Base-by-base conservation (phyloP, 2,329 filamentous ascomycete genomes). In the Boeremia exigua region DNA sequence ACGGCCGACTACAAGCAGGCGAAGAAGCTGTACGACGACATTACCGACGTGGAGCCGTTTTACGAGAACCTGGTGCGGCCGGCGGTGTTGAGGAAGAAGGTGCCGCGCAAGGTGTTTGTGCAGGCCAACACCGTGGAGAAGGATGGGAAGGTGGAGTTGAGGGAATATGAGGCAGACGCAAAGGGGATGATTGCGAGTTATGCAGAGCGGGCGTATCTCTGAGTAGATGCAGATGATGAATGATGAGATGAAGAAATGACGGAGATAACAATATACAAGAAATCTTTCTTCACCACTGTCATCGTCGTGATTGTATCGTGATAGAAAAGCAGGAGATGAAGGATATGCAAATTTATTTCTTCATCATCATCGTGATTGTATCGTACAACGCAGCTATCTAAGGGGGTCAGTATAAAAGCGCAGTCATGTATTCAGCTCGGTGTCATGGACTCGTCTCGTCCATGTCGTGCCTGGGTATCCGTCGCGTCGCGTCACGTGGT, bases 31-130 rank as follows among this genome's bases (percentile, higher is more conserved):
- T 98, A 96, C 73, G 86, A 88, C 58, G 84, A 88, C 28, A 93
- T 96, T 82, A 96, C 93, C 7, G 80, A 84, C 23, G 93, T 97
- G 19, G 90, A 90, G 48, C 88, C 91, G 34, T 97, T 91, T 80
- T 97, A 91, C 85, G 92, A 89, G 51, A 86, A 85, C 61, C 89
- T 88, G 77, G 86, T 97, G 25, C 84, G 94, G 53, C 86, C 89
- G 42, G 84, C 90, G 57, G 90, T 94, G 23, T 77, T 94, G 37
- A 81, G 83, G 66, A 90, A 91, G 76, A 91, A 91, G 79, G 89
- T 90, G 77, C 90, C 90, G n/a, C 81, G 90, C 56, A 93, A 93
- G 81, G 88, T 97, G 39, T 97, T 96, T 79, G 92, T 97, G 49
- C 93, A 97, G 80, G 92, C 91, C 56, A 98, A 96, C 76, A 97